Base-by-base conservation (phyloP, 2,329 filamentous ascomycete species). In the Fonsecaea multimorphosa region DNA sequence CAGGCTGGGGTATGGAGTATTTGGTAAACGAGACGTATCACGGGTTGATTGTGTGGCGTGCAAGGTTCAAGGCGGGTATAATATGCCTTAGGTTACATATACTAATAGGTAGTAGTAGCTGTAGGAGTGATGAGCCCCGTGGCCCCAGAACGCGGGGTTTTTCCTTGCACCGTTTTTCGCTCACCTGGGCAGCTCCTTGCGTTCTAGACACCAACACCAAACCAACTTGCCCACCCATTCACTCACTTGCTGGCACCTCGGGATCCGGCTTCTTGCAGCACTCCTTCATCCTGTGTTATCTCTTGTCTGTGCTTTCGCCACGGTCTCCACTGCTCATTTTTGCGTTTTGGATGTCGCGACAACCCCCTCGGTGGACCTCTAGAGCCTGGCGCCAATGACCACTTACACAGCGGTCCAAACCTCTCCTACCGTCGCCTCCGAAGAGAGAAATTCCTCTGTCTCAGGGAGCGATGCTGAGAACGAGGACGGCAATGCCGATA, bases 381-480 rank as follows among this genome's bases (percentile, higher is more conserved):
- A 24, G 19, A 32, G 52, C 31, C 14, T 51, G 32, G 58, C 53
- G 44, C 58, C 58, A 58, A 69, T 69, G 67, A 61, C 67, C 38
- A 62, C 64, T 27, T 66, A 55, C 44, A 65, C 53, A 31, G 56
- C 49, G 36, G 58, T 44, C 27, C 67, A 65, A 31, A 61, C 63
- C 24, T 67, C 67, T 55, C 64, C 67, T 38, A 66, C 67, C 16
- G 65, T 53, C 16, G 62, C 51, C 31, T 67, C 67, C 56, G 67
- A 69, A 36, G 67, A 69, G 49, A 65, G 65, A 49, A 65, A 60
- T 24, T 69, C 67, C 6, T 65, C 67, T 22, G 40, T 66, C 27
- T 69, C 67, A 8, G 67, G 53, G 12, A 67, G 65, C 19, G 67
- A 69, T 53, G 67, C 31, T 60, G 67, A 69, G 53, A 69, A 67